A percentile compares a stretch with the other conserved stretches of the same genome.
phyloP scores from a whole-genome alignment of 129 eudicot species.

The Lactuca saligna region DNA sequence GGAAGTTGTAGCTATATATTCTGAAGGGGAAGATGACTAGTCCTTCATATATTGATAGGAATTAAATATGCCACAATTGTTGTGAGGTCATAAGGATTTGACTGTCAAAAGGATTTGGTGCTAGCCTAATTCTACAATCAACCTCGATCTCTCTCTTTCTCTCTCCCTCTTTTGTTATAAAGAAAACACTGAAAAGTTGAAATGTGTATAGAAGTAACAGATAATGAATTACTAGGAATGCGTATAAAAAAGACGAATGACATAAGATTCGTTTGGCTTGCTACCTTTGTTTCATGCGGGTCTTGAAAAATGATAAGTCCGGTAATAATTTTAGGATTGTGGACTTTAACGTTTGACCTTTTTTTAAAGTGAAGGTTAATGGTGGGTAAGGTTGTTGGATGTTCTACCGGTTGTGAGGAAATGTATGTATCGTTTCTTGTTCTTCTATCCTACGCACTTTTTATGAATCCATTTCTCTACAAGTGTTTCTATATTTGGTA shows the following conservation, averaged over 20 bases:
- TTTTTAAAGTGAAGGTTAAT: slow-evolving; percentile 18
- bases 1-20: slow-evolving; percentile 23
- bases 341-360: slow-evolving; percentile 33
- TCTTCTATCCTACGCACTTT: slow-evolving; percentile 15
- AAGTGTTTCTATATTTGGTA: not conserved
- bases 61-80: not conserved
- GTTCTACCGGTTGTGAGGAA: slow-evolving; percentile 43
- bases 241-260: not conserved
- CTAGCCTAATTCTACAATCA: slow-evolving; percentile 36
- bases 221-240: not conserved
- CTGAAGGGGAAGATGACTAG: slow-evolving; percentile 16
- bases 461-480: slow-evolving; percentile 7
- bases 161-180: too few relatives aligned
- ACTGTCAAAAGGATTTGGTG: slow-evolving; percentile 32
- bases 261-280: not conserved
- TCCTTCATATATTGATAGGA: slow-evolving; percentile 24
- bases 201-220: not conserved
- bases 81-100: slow-evolving; percentile 44
- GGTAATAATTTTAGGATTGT: slow-evolving; percentile 3
- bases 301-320: slow-evolving; percentile 11
- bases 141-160: slow-evolving; percentile 1
- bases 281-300: not conserved
- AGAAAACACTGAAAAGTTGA: not conserved
- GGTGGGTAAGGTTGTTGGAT: slow-evolving; percentile 55
- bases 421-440: slow-evolving; percentile 24